Percentiles rank a stretch among this genome's conserved stretches.
Evolutionary conservation across 495 filamentous ascomycete species (phyloP).

Genomic region (Filosporella fistucella): DNA sequence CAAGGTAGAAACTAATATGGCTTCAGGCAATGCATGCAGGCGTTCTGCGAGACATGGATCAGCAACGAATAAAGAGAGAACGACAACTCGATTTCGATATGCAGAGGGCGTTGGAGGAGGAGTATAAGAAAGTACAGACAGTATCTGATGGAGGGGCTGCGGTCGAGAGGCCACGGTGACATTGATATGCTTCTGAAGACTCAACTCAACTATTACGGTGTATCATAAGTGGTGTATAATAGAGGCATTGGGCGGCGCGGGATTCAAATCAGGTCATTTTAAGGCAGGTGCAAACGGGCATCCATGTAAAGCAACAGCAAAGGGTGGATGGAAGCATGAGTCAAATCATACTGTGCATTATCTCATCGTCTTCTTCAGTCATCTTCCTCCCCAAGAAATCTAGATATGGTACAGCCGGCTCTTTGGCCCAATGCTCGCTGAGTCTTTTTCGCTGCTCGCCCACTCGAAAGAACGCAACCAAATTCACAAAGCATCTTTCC

Average conservation of each 20-base stretch:
- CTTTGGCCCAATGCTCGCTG: neutral
- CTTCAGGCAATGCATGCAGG: constrained; percentile 90
- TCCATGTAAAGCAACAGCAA: neutral
- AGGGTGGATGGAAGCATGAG: neutral
- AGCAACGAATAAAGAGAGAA: constrained; percentile 82
- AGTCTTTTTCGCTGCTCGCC: neutral
- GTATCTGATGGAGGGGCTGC: constrained; percentile 31
- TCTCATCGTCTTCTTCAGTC: neutral
- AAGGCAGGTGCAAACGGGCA: neutral
- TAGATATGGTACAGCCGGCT: constrained; percentile 16
- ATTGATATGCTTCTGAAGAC: neutral
- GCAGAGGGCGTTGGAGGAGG: constrained; percentile 78
- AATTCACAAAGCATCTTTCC: constrained; percentile 14
- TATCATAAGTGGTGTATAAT: constrained; percentile 7
- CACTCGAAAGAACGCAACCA: constrained; percentile 1
- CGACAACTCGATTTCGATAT: constrained; percentile 91
- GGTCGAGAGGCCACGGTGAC: constrained; percentile 6
- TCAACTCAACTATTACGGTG: neutral
- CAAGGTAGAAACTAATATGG: constrained; percentile 10
- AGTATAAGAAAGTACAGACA: constrained; percentile 82
- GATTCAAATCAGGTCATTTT: neutral
- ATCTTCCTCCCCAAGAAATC: neutral
- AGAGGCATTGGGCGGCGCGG: constrained; percentile 14
- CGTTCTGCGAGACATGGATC: constrained; percentile 91
- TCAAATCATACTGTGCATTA: constrained; percentile 3